Percentiles rank a stretch among this genome's conserved stretches.
phyloP scores from a whole-genome alignment of 176 grass and related monocot species.

The Panicum miliaceum region DNA sequence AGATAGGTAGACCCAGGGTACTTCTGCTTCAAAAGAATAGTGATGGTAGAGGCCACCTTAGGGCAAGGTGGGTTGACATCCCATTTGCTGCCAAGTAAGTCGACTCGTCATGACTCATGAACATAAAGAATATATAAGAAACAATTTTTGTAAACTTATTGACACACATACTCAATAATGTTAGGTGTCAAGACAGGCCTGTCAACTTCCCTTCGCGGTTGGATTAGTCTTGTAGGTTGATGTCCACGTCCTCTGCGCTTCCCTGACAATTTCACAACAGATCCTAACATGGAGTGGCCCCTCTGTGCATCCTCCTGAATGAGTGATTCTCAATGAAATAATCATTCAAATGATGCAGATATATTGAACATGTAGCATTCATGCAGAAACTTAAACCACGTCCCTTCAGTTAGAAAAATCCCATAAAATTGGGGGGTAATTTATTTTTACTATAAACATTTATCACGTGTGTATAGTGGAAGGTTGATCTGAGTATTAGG shows the following conservation, averaged over 20 bases:
- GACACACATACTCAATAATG: constrained; percentile 38
- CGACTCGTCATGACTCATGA: constrained; percentile 32
- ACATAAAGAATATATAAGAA: constrained; percentile 12
- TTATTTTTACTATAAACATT: constrained; percentile 1
- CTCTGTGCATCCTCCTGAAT: constrained; percentile 35
- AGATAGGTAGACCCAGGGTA: constrained; percentile 52
- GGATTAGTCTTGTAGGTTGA: constrained; percentile 29
- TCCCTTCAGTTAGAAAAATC: background rate
- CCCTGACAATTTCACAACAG: constrained; percentile 29
- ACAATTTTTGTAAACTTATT: background rate
- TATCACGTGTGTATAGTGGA: background rate
- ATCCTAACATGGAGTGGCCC: constrained; percentile 16
- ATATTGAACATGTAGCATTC: constrained; percentile 14
- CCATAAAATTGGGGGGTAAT: background rate
- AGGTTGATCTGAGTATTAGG: constrained; percentile 2
- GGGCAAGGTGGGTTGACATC: constrained; percentile 44
- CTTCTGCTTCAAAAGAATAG: constrained; percentile 48
- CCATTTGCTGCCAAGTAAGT: constrained; percentile 42
- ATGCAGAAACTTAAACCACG: constrained; percentile 15
- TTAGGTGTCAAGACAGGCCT: constrained; percentile 46
- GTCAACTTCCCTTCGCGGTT: constrained; percentile 45
- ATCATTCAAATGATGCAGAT: background rate
- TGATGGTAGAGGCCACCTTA: constrained; percentile 48
- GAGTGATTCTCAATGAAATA: constrained; percentile 8
- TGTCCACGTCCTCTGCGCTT: constrained; percentile 40